A percentile compares a stretch with the other conserved stretches of the same genome.
Conservation (phyloP, 2,329 filamentous ascomycete genomes). For the Penicillium glabrum region DNA sequence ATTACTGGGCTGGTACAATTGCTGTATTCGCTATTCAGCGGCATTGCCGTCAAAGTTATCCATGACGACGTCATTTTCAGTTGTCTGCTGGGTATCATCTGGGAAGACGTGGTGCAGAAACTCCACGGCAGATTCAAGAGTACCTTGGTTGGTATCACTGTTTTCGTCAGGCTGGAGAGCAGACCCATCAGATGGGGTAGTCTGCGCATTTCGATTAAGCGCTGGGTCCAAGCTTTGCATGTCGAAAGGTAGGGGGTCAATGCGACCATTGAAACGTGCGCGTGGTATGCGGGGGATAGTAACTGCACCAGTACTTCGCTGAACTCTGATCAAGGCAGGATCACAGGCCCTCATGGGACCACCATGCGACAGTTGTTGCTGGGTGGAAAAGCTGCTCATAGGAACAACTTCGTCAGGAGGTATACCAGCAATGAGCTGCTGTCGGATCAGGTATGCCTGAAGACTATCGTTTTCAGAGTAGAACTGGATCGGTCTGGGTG, state of each 20-base stretch:
- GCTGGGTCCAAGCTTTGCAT: not conserved
- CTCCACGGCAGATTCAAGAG: not conserved
- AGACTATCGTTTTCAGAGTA: constrained; percentile 2
- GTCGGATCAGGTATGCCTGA: constrained; percentile 28
- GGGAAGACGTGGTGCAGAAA: not conserved
- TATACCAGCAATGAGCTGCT: constrained; percentile 31
- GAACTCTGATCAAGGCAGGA: not conserved
- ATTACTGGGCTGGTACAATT: not conserved
- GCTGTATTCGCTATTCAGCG: not conserved
- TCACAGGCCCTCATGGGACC: not conserved
- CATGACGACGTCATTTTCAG: not conserved
- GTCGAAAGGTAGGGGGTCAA: not conserved
- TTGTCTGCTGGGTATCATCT: not conserved
- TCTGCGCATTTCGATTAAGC: not conserved
- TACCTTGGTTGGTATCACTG: not conserved
- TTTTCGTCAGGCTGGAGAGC: not conserved
- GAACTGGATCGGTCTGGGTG: not conserved
- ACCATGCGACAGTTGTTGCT: not conserved
- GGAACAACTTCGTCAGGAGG: constrained; percentile 20
- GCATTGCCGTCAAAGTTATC: not conserved
- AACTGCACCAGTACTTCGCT: not conserved
- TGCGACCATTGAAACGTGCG: not conserved
- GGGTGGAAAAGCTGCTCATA: constrained; percentile 43
- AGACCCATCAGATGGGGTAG: not conserved
- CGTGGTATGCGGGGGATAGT: not conserved